Base-by-base conservation (phyloP, 352 stramenopile genomes). In the Phytophthora constricta region DNA sequence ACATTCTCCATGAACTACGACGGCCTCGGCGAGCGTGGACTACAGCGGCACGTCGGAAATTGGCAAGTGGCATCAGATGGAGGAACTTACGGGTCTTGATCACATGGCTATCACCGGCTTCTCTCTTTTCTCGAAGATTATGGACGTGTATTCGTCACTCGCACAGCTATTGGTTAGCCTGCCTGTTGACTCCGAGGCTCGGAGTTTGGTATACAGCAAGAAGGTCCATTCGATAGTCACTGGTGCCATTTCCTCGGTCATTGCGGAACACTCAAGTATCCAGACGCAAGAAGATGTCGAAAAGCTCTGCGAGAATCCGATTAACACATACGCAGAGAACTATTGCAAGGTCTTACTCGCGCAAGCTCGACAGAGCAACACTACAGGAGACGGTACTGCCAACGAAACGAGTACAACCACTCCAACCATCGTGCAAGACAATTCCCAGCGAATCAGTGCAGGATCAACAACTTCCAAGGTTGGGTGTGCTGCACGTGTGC, bases 1-100 rank as follows among this genome's bases (percentile, higher is more conserved):
- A 75, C 66, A 0, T 51, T 72, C 22, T 86, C 77, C 2, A 76
- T 79, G 74, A 59, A 28, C 37, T 70, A 76, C 22, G 74, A 82
- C 52, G 46, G 54, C 2, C 41, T 68, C 0, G 76, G 73, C 17
- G 51, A 70, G 34, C 52, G 52, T 69, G 3, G 59, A 43, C 2
- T 84, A 66, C 65, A 65, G 59, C 33, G 73, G 72, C 34, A 58
- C 45, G 22, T 65, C 72, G 0, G 23, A 62, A 13, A 54, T 61
- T 11, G 77, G 77, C 26, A 64, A 70, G 58, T 86, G 74, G 77
- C 72, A 77, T 53, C 22, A 70, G 20, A 79, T 80, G 66, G 50
- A 68, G 14, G 37, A 69, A 50, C 64, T 82, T 13, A 65, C 56
- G 16, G 66, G 58, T 2, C 49, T 82, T 22, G 76, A 82, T 52